Percentiles rank a stretch among this genome's conserved stretches.
Evolutionary conservation across 164 flowering plant species (phyloP).

Genomic region (Vitis vinifera): DNA sequence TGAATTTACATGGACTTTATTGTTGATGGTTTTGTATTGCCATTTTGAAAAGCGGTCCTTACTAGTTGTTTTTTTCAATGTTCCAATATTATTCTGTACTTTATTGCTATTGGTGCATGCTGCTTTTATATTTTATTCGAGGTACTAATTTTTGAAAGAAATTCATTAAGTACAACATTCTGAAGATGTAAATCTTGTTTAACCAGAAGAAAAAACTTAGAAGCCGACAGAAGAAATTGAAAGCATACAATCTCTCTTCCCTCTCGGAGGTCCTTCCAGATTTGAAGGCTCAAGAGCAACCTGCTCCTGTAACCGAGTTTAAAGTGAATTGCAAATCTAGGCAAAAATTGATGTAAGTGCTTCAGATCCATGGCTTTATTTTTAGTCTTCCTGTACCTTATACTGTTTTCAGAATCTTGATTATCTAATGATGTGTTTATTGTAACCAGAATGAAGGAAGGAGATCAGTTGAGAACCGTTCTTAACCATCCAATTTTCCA

Average conservation of each 20-base stretch:
- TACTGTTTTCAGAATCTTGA: background rate
- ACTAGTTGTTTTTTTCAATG: no score
- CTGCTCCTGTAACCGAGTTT: conserved; percentile 19
- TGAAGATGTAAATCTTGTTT: conserved; percentile 1
- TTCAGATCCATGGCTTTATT: background rate
- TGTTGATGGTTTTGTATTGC: no score
- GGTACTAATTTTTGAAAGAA: background rate
- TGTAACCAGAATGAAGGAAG: conserved; percentile 59
- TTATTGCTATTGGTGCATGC: no score
- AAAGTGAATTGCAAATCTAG: conserved; percentile 60
- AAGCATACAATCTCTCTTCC: conserved; percentile 68
- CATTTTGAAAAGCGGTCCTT: no score
- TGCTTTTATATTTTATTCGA: no score
- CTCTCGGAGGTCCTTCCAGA: conserved; percentile 72
- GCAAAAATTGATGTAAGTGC: conserved; percentile 57
- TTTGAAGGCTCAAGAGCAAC: conserved; percentile 21
- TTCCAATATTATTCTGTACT: no score
- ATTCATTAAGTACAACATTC: background rate
- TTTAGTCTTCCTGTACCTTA: background rate
- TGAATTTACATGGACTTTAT: no score
- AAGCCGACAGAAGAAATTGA: conserved; percentile 58
- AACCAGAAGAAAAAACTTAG: conserved; percentile 57
- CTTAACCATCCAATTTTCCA: conserved; percentile 53
- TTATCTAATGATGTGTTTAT: background rate
- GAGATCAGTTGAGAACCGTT: conserved; percentile 45